Base-by-base conservation (phyloP, 2,329 filamentous ascomycete species). In the Purpureocillium takamizusanense region DNA sequence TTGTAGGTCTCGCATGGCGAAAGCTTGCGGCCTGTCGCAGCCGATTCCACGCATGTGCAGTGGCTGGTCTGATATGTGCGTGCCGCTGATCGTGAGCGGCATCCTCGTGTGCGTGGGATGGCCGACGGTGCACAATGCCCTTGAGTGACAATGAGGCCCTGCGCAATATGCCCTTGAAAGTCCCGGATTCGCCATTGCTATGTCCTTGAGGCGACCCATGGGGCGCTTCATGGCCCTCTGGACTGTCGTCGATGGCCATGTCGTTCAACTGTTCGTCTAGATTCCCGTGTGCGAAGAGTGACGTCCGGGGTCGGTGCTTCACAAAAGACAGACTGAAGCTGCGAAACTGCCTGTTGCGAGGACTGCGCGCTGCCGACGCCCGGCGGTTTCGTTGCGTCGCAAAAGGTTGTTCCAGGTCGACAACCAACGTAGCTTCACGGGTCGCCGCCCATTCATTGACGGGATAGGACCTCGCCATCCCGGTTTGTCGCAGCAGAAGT, bases 81-180 rank as follows among this genome's bases (percentile, higher is more conserved):
- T 33, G 27, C 46, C 38, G 39, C 53, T 56, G 50, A 18, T 60
- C 51, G n/a, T 50, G 33, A 15, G 49, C 42, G 27, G 51, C 43
- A n/a, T 60, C 48, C 38, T 59, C 47, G 6, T 55, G 53, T 2
- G 60, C 56, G 17, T 63, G 50, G 2, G 69, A 71, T 6, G 66
- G 60, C 34, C 70, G 64, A 30, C 70, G 61, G 37, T 69, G 63
- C 7, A 74, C 69, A 25, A 77, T 67, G 25, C 67, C 68, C 49
- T 70, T 69, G 36, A 78, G 51, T 8, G 71, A 74, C 37, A 74
- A 49, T 3, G 75, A 78, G 1, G 74, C 75, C 9, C 75, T 63
- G 17, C 74, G 68, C 36, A 78, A 61, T 44, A 69, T 72, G 35
- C 69, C 66, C 51, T 68, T 73, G 40, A 78, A 52, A 34, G 60